A percentile compares a stretch with the other conserved stretches of the same genome.
phyloP scores from a whole-genome alignment of 2,329 filamentous ascomycete species.

The Colletotrichum australisinense region DNA sequence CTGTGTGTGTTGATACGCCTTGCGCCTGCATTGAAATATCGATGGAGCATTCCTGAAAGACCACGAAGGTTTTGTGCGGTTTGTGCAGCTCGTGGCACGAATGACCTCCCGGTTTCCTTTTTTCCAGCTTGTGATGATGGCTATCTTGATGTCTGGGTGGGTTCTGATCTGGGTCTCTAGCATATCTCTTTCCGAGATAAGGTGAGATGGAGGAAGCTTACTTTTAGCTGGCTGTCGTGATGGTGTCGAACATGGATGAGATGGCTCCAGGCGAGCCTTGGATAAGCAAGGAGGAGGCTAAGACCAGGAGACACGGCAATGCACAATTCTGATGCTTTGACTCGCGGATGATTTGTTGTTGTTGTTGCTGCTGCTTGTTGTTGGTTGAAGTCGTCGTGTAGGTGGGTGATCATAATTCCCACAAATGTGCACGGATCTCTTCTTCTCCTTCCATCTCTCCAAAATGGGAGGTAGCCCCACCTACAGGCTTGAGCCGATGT shows the following conservation, averaged over 20 bases:
- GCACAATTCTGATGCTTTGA: neutral
- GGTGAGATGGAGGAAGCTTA: slow-evolving; percentile 2
- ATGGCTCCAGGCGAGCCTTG: neutral
- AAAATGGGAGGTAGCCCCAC: neutral
- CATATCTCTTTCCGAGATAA: neutral
- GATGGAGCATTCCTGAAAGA: neutral
- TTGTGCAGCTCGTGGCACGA: neutral
- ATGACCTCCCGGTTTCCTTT: neutral
- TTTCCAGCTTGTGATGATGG: neutral
- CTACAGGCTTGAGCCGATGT: neutral
- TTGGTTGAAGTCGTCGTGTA: too few relatives aligned
- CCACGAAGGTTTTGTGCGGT: neutral
- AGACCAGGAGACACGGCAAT: neutral
- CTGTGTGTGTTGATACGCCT: neutral
- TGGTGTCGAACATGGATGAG: slow-evolving; percentile 2
- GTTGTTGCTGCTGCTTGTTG: too few relatives aligned
- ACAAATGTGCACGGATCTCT: neutral
- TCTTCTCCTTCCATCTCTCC: neutral
- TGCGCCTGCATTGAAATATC: neutral
- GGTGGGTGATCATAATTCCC: neutral
- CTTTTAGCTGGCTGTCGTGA: neutral
- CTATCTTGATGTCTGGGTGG: neutral
- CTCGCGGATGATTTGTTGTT: neutral
- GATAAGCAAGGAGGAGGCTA: neutral
- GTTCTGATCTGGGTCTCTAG: neutral